Percentiles rank a stretch among this genome's conserved stretches.
Conservation (phyloP, 345 rosid species). For the Hibiscus mutabilis region DNA sequence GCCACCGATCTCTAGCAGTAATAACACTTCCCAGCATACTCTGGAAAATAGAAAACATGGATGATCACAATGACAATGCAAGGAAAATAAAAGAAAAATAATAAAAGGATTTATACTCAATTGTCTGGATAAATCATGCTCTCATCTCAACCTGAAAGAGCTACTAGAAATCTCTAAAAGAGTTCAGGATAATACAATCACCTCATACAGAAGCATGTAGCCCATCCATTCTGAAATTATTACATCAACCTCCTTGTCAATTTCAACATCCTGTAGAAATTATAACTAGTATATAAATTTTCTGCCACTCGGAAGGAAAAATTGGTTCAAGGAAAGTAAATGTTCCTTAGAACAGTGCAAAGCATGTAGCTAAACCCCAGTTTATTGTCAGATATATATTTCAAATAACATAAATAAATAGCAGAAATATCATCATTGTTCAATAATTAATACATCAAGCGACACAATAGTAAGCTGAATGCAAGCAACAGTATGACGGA, state of each 20-base stretch:
- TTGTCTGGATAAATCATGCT: neutral
- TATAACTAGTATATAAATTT: slow-evolving; percentile 7
- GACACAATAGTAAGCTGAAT: no score
- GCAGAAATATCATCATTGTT: neutral
- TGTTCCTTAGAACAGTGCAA: neutral
- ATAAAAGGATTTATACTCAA: neutral
- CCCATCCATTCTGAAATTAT: slow-evolving; percentile 99
- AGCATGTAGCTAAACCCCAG: neutral
- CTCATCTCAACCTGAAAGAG: neutral
- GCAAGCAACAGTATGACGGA: neutral
- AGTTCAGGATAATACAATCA: slow-evolving; percentile 19
- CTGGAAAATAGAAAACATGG: slow-evolving; percentile 22
- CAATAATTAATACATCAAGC: neutral
- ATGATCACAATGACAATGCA: slow-evolving; percentile 2
- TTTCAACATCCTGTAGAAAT: slow-evolving; percentile 80
- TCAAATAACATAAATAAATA: neutral
- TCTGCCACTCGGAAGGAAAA: slow-evolving; percentile 3
- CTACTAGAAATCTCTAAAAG: slow-evolving; percentile 9
- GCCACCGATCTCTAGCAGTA: slow-evolving; percentile 92
- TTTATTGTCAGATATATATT: neutral
- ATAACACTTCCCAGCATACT: slow-evolving; percentile 99
- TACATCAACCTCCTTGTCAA: slow-evolving; percentile 89
- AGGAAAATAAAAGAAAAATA: slow-evolving; percentile 1
- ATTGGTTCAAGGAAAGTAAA: slow-evolving; percentile 1
- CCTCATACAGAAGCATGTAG: slow-evolving; percentile 98